These are phyloP conservation scores for Barbatosphaeria neglecta DNA, from an alignment of 495 filamentous ascomycete genomes.

Conservation along the genomic window DNA sequence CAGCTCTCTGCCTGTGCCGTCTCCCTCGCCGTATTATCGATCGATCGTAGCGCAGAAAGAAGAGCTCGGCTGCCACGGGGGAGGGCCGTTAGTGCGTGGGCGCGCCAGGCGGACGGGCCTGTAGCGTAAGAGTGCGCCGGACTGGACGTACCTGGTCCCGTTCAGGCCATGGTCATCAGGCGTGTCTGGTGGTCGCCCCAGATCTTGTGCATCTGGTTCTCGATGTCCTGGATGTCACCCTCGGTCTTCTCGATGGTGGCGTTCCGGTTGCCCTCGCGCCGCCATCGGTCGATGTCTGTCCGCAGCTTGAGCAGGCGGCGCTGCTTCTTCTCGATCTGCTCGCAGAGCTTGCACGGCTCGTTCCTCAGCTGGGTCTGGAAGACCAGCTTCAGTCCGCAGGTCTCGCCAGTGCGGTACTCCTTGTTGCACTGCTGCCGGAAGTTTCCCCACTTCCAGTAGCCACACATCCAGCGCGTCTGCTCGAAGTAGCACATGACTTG, in stretches of 20 bases:
- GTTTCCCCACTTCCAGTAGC: conserved; percentile 91
- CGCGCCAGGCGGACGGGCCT: not conserved
- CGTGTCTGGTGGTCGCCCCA: conserved; percentile 33
- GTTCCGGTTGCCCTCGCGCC: conserved; percentile 54
- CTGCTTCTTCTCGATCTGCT: conserved; percentile 80
- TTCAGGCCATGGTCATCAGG: conserved; percentile 7
- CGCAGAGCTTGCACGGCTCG: conserved; percentile 71
- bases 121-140: too few relatives aligned
- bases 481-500: conserved; percentile 55
- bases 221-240: conserved; percentile 53
- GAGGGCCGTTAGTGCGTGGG: too few relatives aligned
- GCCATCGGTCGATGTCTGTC: conserved; percentile 74
- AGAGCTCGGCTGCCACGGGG: not conserved
- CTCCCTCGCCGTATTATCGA: not conserved
- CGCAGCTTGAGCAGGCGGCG: conserved; percentile 64
- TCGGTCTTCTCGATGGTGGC: conserved; percentile 74
- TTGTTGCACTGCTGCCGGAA: conserved; percentile 91
- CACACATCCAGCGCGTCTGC: conserved; percentile 53
- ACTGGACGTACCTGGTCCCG: not conserved
- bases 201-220: conserved; percentile 50
- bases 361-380: conserved; percentile 48
- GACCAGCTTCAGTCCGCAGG: conserved; percentile 91
- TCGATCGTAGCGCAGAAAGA: not conserved
- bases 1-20: too few relatives aligned
- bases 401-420: conserved; percentile 96